Percentiles rank a stretch among this genome's conserved stretches.
Evolutionary conservation across 148 eudicot genomes (phyloP).

Genomic region (Chenopodium berlandieri): DNA sequence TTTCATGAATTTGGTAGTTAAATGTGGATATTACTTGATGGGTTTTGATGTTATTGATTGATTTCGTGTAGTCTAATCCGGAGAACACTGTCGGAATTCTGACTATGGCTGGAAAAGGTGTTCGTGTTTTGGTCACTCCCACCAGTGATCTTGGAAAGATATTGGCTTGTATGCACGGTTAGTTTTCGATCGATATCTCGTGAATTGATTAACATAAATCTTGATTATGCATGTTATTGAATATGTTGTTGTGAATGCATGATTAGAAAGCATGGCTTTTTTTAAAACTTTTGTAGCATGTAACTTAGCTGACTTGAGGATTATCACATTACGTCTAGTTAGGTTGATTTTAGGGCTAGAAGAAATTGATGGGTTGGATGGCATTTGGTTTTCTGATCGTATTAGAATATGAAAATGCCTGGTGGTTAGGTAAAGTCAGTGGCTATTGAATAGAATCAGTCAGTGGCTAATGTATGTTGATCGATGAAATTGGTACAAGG

Average conservation of each 20-base stretch:
- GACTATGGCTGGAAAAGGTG: constrained; percentile 99
- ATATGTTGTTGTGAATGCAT: neutral
- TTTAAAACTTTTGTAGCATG: neutral
- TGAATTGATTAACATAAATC: neutral
- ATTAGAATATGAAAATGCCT: neutral
- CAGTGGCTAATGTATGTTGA: neutral
- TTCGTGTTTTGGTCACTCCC: constrained; percentile 95
- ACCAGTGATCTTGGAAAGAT: constrained; percentile 97
- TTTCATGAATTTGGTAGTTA: neutral
- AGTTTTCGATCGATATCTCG: constrained; percentile 25
- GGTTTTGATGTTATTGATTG: too few species aligned
- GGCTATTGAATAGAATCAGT: neutral
- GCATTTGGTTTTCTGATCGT: neutral
- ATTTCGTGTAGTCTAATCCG: constrained; percentile 70
- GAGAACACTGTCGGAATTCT: constrained; percentile 95
- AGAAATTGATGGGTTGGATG: neutral
- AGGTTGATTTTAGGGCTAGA: neutral
- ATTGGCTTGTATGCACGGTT: constrained; percentile 95
- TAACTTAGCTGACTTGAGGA: neutral
- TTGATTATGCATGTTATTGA: neutral
- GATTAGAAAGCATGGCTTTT: neutral
- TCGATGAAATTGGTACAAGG: neutral
- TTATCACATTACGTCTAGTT: neutral
- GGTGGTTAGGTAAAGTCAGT: neutral
- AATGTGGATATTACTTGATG: neutral